Evolutionary conservation across 768 basidiomycete genomes (phyloP).

Genomic region (Strobilomyces dryophilus): DNA sequence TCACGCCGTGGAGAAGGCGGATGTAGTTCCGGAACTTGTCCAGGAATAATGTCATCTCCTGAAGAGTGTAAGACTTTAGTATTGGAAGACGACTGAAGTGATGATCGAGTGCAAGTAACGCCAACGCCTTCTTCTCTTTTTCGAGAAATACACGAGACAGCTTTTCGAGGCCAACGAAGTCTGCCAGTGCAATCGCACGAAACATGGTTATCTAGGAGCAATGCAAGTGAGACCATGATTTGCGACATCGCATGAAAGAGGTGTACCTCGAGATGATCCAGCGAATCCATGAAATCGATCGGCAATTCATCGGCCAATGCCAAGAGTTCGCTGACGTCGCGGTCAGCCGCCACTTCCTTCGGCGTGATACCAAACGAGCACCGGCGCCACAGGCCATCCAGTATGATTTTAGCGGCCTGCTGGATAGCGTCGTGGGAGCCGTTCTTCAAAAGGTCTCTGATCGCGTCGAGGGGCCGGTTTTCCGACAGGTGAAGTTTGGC

Average conservation of each 20-base stretch:
- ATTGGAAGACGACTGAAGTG: slow-evolving; percentile 1
- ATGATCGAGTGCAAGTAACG: slow-evolving; percentile 10
- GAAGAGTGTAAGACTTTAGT: slow-evolving; percentile 23
- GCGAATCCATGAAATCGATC: slow-evolving; percentile 1
- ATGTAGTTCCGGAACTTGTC: slow-evolving; percentile 4
- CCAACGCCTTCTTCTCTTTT: background rate
- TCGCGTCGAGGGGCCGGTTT: slow-evolving; percentile 45
- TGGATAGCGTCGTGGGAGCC: slow-evolving; percentile 23
- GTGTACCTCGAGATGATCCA: slow-evolving; percentile 12
- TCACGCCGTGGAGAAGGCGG: slow-evolving; percentile 1
- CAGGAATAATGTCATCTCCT: slow-evolving; percentile 8
- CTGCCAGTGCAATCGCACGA: slow-evolving; percentile 25
- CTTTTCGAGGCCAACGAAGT: slow-evolving; percentile 25
- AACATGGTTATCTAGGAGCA: slow-evolving; percentile 30
- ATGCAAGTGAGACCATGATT: background rate
- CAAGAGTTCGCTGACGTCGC: slow-evolving; percentile 20
- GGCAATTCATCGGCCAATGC: slow-evolving; percentile 18
- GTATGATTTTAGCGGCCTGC: slow-evolving; percentile 36
- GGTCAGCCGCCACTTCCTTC: background rate
- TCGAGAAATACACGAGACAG: slow-evolving; percentile 31
- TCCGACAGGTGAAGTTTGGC: slow-evolving; percentile 48
- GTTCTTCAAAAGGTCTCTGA: slow-evolving; percentile 37
- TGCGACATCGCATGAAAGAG: background rate
- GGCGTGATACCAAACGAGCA: slow-evolving; percentile 38
- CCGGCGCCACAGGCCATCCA: slow-evolving; percentile 43